These are phyloP conservation scores for Pinus taeda DNA, from an alignment of 75 land plant species.

Conservation along the genomic window DNA sequence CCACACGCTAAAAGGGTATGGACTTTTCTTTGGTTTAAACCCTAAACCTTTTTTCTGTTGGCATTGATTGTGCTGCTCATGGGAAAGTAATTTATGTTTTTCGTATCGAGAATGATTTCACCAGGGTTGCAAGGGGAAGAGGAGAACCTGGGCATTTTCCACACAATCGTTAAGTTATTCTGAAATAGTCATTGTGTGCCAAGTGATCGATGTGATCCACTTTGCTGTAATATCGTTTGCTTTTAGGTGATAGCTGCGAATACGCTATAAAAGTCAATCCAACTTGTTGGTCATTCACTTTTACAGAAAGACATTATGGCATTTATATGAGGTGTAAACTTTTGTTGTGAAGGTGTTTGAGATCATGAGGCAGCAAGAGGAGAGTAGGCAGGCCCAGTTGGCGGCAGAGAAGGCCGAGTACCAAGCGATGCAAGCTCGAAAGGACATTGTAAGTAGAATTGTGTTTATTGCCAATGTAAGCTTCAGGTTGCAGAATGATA, in stretches of 20 bases:
- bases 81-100: too few relatives aligned
- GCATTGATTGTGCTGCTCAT: too few relatives aligned
- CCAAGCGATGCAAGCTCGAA: slow-evolving; percentile 61
- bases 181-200: background rate
- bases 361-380: slow-evolving; percentile 87
- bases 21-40: background rate
- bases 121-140: too few relatives aligned
- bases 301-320: too few relatives aligned
- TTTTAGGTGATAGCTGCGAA: background rate
- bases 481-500: background rate
- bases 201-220: background rate
- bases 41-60: too few relatives aligned
- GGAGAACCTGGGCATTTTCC: too few relatives aligned
- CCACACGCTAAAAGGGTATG: slow-evolving; percentile 65
- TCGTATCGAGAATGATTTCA: too few relatives aligned
- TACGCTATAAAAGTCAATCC: background rate
- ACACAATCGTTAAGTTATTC: too few relatives aligned
- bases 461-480: background rate
- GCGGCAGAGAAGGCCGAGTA: slow-evolving; percentile 55
- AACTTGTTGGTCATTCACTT: background rate
- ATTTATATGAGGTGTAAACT: background rate
- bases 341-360: slow-evolving; percentile 66
- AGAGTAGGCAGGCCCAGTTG: slow-evolving; percentile 70
- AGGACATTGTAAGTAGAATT: slow-evolving; percentile 60
- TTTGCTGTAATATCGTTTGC: background rate